Conservation (phyloP, 805 yeast genomes). For the Brettanomyces anomalus region DNA sequence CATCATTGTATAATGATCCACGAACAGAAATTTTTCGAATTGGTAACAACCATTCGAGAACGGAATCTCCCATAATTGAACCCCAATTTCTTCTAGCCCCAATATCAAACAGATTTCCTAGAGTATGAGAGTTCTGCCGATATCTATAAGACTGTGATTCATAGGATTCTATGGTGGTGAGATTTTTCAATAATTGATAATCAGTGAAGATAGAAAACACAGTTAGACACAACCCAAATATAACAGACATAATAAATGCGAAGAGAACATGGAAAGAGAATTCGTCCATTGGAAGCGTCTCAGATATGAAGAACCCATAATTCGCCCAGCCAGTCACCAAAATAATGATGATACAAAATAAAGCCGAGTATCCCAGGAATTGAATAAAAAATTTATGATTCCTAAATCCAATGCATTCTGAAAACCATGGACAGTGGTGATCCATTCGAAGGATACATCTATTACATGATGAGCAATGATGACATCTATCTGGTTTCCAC, state of each 20-base stretch:
- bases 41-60: conserved; percentile 71
- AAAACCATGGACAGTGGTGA: conserved; percentile 84
- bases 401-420: conserved; percentile 72
- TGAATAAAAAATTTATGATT: conserved; percentile 80
- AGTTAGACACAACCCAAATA: conserved; percentile 46
- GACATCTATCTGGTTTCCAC: conserved; percentile 55
- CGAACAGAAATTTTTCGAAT: conserved; percentile 6
- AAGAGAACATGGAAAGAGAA: conserved; percentile 53
- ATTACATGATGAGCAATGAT: conserved; percentile 44
- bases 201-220: conserved; percentile 50
- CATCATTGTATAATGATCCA: conserved; percentile 26
- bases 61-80: conserved; percentile 61
- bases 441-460: conserved; percentile 45
- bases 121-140: conserved; percentile 30
- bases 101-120: conserved; percentile 69
- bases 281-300: conserved; percentile 18
- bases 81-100: conserved; percentile 58
- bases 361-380: conserved; percentile 47
- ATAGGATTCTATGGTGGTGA: conserved; percentile 75
- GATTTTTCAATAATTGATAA: conserved; percentile 52
- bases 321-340: conserved; percentile 32
- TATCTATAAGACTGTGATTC: conserved; percentile 41
- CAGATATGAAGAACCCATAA: conserved; percentile 37
- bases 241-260: conserved; percentile 44
- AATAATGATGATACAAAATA: conserved; percentile 37